phyloP scores from a whole-genome alignment of 768 basidiomycete species.

The Phanerochaete carnosa region DNA sequence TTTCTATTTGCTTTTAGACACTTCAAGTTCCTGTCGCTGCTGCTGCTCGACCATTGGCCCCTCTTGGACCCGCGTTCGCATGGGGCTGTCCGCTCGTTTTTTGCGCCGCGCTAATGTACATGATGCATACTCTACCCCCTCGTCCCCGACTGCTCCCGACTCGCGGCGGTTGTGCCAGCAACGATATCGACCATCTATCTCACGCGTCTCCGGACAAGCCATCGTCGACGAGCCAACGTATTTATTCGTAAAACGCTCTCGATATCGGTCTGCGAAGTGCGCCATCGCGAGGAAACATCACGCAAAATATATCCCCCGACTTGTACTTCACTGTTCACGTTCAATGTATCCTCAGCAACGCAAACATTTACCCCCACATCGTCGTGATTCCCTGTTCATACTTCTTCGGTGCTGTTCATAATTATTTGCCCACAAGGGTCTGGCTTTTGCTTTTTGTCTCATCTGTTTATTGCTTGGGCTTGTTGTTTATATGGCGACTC shows the following conservation, averaged over 20 bases:
- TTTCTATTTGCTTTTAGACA: constrained; percentile 1
- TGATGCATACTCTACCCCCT: background rate
- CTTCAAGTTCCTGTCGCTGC: background rate
- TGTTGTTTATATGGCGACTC: background rate
- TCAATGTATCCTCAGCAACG: constrained; percentile 13
- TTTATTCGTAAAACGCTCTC: constrained; percentile 14
- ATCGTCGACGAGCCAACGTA: constrained; percentile 6
- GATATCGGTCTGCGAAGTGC: constrained; percentile 11
- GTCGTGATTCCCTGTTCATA: background rate
- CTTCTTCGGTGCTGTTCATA: constrained; percentile 3
- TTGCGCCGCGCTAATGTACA: background rate
- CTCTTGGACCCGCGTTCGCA: constrained; percentile 2
- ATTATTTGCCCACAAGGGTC: constrained; percentile 5
- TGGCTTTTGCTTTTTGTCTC: constrained; percentile 1
- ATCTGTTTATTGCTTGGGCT: constrained; percentile 14
- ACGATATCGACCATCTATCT: background rate
- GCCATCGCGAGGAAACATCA: constrained; percentile 9
- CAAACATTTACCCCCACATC: constrained; percentile 13
- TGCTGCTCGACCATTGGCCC: background rate
- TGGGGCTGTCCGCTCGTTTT: constrained; percentile 7
- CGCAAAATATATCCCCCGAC: constrained; percentile 9
- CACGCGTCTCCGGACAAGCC: constrained; percentile 1
- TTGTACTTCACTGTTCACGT: constrained; percentile 7
- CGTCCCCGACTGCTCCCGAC: constrained; percentile 2
- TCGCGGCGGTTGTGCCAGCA: constrained; percentile 10